These are phyloP conservation scores for Globisporangium paddicum DNA, from an alignment of 352 stramenopile species.

Conservation along the genomic window DNA sequence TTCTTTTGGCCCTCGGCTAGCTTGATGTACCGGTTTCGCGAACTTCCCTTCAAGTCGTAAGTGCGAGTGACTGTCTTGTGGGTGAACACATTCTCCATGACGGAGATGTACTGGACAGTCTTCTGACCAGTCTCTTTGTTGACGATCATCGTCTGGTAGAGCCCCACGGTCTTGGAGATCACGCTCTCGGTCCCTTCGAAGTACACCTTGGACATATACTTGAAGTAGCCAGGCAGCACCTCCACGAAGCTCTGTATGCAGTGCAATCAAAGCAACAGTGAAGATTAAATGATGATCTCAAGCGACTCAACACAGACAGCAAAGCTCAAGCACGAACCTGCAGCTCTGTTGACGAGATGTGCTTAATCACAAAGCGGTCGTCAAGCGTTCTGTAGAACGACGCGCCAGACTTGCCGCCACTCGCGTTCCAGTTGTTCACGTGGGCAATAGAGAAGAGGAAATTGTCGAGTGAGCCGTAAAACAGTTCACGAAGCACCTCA, in stretches of 20 bases:
- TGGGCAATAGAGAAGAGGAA: conserved; percentile 85
- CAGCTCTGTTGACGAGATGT: conserved; percentile 96
- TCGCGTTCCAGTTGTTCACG: conserved; percentile 88
- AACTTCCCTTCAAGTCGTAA: conserved; percentile 99
- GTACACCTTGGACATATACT: conserved; percentile 96
- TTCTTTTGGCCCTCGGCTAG: conserved; percentile 19
- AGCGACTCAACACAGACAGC: background rate
- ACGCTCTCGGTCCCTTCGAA: conserved; percentile 93
- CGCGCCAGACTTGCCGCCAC: conserved; percentile 96
- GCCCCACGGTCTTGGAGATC: conserved; percentile 96
- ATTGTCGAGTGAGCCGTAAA: conserved; percentile 53
- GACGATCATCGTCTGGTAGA: conserved; percentile 97
- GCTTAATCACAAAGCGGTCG: conserved; percentile 98
- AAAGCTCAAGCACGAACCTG: conserved; percentile 88
- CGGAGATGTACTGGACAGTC: conserved; percentile 89
- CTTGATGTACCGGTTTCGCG: conserved; percentile 91
- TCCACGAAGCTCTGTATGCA: conserved; percentile 71
- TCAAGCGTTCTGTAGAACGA: conserved; percentile 95
- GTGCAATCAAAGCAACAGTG: conserved; percentile 13
- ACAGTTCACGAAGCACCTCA: conserved; percentile 91
- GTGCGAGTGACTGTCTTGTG: conserved; percentile 90
- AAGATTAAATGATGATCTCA: background rate
- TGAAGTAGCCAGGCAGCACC: conserved; percentile 92
- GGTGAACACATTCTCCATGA: conserved; percentile 98
- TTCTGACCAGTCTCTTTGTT: conserved; percentile 90